phyloP scores from a whole-genome alignment of 306 rosid genomes.

The Inga laurina region DNA sequence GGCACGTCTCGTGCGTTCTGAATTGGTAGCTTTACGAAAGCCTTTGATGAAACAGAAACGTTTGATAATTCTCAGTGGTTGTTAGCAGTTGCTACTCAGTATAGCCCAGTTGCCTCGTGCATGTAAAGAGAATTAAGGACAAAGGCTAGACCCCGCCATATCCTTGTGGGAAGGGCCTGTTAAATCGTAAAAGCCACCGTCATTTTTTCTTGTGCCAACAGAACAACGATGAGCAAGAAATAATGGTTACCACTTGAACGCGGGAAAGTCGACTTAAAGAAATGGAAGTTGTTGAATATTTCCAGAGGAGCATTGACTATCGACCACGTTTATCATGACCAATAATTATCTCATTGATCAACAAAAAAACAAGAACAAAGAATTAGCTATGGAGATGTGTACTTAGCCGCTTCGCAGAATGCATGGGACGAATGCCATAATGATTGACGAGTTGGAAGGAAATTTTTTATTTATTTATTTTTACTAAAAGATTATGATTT shows the following conservation, averaged over 20 bases:
- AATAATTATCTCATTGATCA: not conserved
- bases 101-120: not conserved
- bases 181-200: not conserved
- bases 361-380: not conserved
- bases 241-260: no score
- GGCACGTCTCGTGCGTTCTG: not conserved
- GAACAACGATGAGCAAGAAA: no score
- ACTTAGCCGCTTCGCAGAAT: constrained; percentile 66
- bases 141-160: not conserved
- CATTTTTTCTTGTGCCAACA: no score
- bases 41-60: not conserved
- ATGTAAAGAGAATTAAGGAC: not conserved
- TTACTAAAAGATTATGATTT: no score
- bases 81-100: not conserved
- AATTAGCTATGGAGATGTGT: not conserved
- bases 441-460: not conserved
- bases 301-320: not conserved
- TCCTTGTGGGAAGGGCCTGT: not conserved
- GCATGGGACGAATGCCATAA: constrained; percentile 39
- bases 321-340: not conserved
- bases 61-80: not conserved
- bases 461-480: no score
- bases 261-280: not conserved
- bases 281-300: no score
- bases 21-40: not conserved